These are phyloP conservation scores for Nakaseomyces kungkrabaensis DNA, from an alignment of 1,139 yeast genomes.

Conservation along the genomic window DNA sequence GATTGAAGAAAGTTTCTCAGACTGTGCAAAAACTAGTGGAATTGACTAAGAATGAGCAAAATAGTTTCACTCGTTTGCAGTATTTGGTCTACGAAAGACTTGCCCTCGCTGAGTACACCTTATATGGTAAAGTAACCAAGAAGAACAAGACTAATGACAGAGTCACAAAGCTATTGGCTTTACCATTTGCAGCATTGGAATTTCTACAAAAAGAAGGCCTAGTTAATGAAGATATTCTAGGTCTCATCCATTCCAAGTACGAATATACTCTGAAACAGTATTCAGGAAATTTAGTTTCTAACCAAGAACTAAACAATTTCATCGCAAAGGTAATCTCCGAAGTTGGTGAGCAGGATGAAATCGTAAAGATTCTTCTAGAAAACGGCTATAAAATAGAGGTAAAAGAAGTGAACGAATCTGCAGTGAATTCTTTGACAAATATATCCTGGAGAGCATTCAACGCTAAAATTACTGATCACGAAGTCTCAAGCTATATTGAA, in stretches of 20 bases:
- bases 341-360: conserved; percentile 28
- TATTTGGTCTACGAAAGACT: conserved; percentile 50
- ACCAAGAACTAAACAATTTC: conserved; percentile 18
- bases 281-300: conserved; percentile 17
- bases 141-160: conserved; percentile 38
- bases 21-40: conserved; percentile 38
- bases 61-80: conserved; percentile 40
- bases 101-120: conserved; percentile 40
- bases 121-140: conserved; percentile 38
- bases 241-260: conserved; percentile 19
- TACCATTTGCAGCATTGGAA: conserved; percentile 19
- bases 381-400: conserved; percentile 21
- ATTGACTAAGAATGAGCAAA: conserved; percentile 33
- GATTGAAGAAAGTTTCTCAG: conserved; percentile 54
- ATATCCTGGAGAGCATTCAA: conserved; percentile 65
- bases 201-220: conserved; percentile 11
- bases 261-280: conserved; percentile 25
- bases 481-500: conserved; percentile 49
- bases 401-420: conserved; percentile 14
- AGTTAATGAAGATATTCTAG: conserved; percentile 12
- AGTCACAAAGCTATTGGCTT: conserved; percentile 19
- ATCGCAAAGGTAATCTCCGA: conserved; percentile 12
- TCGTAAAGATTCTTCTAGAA: conserved; percentile 38
- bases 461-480: conserved; percentile 64
- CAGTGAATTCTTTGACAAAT: conserved; percentile 28